Base-by-base conservation (phyloP, 345 rosid genomes). In the Brassica rapa region DNA sequence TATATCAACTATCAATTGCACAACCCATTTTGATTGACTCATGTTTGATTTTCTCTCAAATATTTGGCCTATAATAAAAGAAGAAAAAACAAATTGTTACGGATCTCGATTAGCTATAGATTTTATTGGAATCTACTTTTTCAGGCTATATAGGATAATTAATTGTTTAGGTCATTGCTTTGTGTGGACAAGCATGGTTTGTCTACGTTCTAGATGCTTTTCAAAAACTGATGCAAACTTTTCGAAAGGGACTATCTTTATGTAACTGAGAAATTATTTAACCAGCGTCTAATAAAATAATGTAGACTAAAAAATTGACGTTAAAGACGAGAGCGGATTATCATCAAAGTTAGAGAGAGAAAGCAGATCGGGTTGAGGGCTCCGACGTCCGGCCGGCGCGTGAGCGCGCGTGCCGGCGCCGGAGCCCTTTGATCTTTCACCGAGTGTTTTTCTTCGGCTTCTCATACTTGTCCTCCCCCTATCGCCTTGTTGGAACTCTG, bases 181-280 rank as follows among this genome's bases (percentile, higher is more conserved):
- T 74, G 71, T 74, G 74, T 51, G 82, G 77, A 78, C 82, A 78
- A 72, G 78, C 9, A 53, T 80, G 66, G 66, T 37, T 74, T 74
- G 68, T 79, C 65, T 67, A 79, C 70, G 82, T 79, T 73, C 56
- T 73, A 67, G 66, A 35, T 79, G 70, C 82, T 79, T 79, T 79
- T 73, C 65, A 61, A 68, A 79, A 73, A 11, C 49, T 79, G 65
- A 79, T 73, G 70, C 15, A 51, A 51, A 62, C 82, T 79, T 79
- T 80, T 74, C 23, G 79, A 80, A 74, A 68, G 71, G 66, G 75
- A 63, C 72, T 63, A 41, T 80, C 82, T 79, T 74, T 73, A 68
- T 62, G 78, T 33, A 68, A 37, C 78, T 68, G 1, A n/a, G 5
- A 21, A 61, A 41, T 68, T 25, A 49, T 43, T 68, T 69, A 69